Evolutionary conservation across 2,329 filamentous ascomycete genomes (phyloP).

Genomic region (Plenodomus tracheiphilus): DNA sequence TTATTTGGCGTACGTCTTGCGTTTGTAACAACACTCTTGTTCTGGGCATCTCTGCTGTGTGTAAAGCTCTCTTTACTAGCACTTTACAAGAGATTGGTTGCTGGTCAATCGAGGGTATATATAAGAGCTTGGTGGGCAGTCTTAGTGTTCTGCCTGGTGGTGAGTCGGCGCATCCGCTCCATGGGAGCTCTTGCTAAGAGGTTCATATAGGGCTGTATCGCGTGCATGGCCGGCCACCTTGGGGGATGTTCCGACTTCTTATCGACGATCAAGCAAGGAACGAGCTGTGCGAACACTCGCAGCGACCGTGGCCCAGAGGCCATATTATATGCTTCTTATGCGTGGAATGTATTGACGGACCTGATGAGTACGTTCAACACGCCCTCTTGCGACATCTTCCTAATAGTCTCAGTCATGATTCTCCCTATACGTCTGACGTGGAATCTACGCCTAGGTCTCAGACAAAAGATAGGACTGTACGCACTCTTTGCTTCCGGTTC

Average conservation of each 20-base stretch:
- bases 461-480: slow-evolving; percentile 41
- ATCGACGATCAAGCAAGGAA: slow-evolving; percentile 38
- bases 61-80: slow-evolving; percentile 48
- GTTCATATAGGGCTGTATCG: no score
- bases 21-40: slow-evolving; percentile 46
- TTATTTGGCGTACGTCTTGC: slow-evolving; percentile 27
- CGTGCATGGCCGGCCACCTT: no score
- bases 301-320: slow-evolving; percentile 33
- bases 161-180: slow-evolving; percentile 15
- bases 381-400: not conserved
- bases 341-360: slow-evolving; percentile 40
- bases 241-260: slow-evolving; percentile 33
- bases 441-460: slow-evolving; percentile 38
- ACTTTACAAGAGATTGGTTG: slow-evolving; percentile 45
- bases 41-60: slow-evolving; percentile 47
- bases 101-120: slow-evolving; percentile 34
- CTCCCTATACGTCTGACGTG: slow-evolving; percentile 44
- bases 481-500: slow-evolving; percentile 27
- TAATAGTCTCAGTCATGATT: slow-evolving; percentile 37
- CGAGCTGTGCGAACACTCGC: slow-evolving; percentile 25
- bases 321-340: slow-evolving; percentile 40
- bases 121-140: slow-evolving; percentile 45
- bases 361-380: slow-evolving; percentile 32
- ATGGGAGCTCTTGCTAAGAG: no score
- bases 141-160: slow-evolving; percentile 38